Percentiles rank a stretch among this genome's conserved stretches.
phyloP scores from a whole-genome alignment of 2,329 filamentous ascomycete genomes.

The Fusarium transvaalense region DNA sequence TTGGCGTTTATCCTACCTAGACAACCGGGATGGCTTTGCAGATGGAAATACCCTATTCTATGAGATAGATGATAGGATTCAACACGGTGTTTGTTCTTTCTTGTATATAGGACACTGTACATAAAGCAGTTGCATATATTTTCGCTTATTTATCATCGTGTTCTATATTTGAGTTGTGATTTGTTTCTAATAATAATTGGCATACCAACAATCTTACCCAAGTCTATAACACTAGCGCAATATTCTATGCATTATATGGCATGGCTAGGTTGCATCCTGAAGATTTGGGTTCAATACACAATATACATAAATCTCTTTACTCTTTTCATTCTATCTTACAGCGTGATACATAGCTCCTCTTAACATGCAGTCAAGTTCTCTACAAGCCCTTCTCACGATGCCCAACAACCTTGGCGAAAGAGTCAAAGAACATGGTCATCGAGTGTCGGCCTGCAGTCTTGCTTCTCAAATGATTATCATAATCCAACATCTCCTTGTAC shows the following conservation, averaged over 20 bases:
- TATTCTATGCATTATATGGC: not conserved
- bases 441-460: slow-evolving; percentile 84
- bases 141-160: not conserved
- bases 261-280: not conserved
- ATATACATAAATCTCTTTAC: slow-evolving; percentile 2
- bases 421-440: slow-evolving; percentile 70
- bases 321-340: slow-evolving; percentile 13
- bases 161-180: not conserved
- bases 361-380: not conserved
- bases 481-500: slow-evolving; percentile 96
- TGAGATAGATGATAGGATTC: slow-evolving; percentile 2
- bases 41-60: slow-evolving; percentile 22
- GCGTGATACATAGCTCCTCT: not conserved
- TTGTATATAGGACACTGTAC: not conserved
- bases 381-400: slow-evolving; percentile 65
- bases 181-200: too few relatives aligned
- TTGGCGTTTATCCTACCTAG: slow-evolving; percentile 18
- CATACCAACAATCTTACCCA: not conserved
- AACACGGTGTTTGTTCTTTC: not conserved
- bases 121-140: not conserved
- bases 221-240: not conserved
- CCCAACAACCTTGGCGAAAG: slow-evolving; percentile 67
- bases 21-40: not conserved
- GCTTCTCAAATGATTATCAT: slow-evolving; percentile 87
- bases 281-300: not conserved